Base-by-base conservation (phyloP, 2,329 filamentous ascomycete genomes). In the Neurospora crassa region DNA sequence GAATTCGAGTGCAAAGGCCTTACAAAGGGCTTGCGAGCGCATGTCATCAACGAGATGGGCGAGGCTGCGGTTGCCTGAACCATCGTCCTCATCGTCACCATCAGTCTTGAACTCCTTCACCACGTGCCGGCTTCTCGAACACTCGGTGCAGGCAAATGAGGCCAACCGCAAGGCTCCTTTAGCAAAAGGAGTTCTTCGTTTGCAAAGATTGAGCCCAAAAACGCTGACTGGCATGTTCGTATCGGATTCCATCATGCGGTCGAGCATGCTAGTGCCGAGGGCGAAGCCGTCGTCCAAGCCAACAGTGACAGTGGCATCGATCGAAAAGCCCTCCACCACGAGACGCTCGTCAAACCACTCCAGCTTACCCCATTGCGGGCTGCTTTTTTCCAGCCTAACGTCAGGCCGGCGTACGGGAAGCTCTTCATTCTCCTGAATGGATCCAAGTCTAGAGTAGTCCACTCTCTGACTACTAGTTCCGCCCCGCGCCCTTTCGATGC, bases 1-100 rank as follows among this genome's bases (percentile, higher is more conserved):
- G 73, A 83, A 83, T 71, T 83, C 81, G 8, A 82, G 77, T 0
- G 81, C 81, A 67, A 83, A 83, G 0, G 79, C 79, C 59, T 81
- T 81, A 76, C 80, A 82, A 12, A 83, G 75, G 4, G 79, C 79
- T 70, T 82, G 81, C 3, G 74, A 74, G n/a, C 79, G 75, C 81
- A 82, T 82, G 68, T 81, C 80, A 68, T 82, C 80, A 2, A 75
- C 78, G 1, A 82, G 40, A 69, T 80, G 75, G 0, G 77, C 78
- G 1, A 81, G 74, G 7, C 11, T 24, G 3, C 70, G 40, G 7
- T 2, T 11, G 42, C 1, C 7, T n/a, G 18, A 45, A 45, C 6
- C 42, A 16, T 45, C 18, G 7, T 45, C 18, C 1, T n/a, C 7
- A 7, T 45, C 18, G 0, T 4, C 42, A n/a, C 34, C 34, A 37